Conservation (phyloP, 108 stramenopile genomes). For the Discostella pseudostelligera region DNA sequence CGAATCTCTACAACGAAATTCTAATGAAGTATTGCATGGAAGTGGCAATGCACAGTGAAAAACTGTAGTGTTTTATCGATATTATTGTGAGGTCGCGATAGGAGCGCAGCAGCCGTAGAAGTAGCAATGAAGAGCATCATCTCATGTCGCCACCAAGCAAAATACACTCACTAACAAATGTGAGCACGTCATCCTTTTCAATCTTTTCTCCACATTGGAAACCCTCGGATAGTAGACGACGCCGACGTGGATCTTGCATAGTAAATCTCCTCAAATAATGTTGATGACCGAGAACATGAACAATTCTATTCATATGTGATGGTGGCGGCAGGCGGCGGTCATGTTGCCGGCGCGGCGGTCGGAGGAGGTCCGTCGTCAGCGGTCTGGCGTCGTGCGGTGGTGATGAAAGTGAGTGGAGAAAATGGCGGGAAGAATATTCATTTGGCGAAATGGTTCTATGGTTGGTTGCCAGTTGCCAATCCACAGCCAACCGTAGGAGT, state of each 20-base stretch:
- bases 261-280: no score
- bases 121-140: not conserved
- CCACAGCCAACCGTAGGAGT: no score
- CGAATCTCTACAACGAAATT: constrained; percentile 53
- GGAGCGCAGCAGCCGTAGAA: not conserved
- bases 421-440: no score
- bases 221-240: constrained; percentile 1
- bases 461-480: no score
- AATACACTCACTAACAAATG: constrained; percentile 5
- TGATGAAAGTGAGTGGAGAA: no score
- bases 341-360: no score
- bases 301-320: no score
- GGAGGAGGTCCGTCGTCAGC: no score
- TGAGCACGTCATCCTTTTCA: constrained; percentile 6
- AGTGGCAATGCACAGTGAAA: constrained; percentile 1
- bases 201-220: constrained; percentile 6
- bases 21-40: not conserved
- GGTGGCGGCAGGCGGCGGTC: no score
- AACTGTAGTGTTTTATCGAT: not conserved
- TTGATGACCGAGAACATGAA: no score
- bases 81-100: not conserved
- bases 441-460: no score
- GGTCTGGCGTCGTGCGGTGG: no score
- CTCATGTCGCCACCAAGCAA: not conserved
- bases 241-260: not conserved